Conservation (phyloP, 768 basidiomycete species). For the Lactarius deliciosus region DNA sequence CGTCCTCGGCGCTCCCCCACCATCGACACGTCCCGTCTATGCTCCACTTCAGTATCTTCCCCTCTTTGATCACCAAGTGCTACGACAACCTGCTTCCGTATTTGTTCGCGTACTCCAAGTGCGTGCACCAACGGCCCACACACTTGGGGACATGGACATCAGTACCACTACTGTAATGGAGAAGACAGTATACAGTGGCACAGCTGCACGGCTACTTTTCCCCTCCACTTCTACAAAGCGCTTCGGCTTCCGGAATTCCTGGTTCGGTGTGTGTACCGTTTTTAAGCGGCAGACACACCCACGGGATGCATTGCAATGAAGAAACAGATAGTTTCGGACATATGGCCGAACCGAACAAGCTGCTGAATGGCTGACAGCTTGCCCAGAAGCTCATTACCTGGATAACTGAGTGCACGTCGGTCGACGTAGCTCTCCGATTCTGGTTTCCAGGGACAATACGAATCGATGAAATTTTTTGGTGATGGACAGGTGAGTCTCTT, state of each 20-base stretch:
- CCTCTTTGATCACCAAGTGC: conserved; percentile 60
- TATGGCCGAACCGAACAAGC: conserved; percentile 89
- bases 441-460: neutral
- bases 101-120: conserved; percentile 93
- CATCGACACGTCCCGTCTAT: conserved; percentile 76
- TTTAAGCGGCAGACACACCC: no score
- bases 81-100: conserved; percentile 82
- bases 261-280: conserved; percentile 61
- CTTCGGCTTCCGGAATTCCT: conserved; percentile 82
- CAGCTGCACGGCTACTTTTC: conserved; percentile 87
- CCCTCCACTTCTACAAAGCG: conserved; percentile 79
- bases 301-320: neutral
- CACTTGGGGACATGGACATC: conserved; percentile 32
- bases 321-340: conserved; percentile 68
- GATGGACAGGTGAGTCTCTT: neutral
- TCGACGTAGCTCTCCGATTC: neutral
- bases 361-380: conserved; percentile 57
- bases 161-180: conserved; percentile 26
- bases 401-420: conserved; percentile 1
- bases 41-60: conserved; percentile 50
- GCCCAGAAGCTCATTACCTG: conserved; percentile 61
- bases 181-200: conserved; percentile 48
- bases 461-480: neutral
- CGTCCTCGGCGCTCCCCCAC: conserved; percentile 62
- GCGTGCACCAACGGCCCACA: conserved; percentile 80